A percentile compares a stretch with the other conserved stretches of the same genome.
These are phyloP conservation scores for Phytophthora uliginosa DNA, from an alignment of 352 stramenopile species.

Conservation along the genomic window DNA sequence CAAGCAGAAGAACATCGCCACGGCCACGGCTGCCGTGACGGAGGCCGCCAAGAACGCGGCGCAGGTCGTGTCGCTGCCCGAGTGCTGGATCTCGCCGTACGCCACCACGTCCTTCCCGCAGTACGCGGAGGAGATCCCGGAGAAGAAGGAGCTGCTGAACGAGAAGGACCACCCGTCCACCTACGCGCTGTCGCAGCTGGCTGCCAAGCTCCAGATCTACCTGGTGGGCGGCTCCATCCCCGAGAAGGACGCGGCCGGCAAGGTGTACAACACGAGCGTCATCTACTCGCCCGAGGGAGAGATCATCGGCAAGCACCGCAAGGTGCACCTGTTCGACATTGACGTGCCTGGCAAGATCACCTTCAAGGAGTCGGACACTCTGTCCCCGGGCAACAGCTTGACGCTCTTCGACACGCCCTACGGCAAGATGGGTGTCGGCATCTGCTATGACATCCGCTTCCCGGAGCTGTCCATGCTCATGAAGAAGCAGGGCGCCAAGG, in stretches of 20 bases:
- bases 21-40: slow-evolving; percentile 65
- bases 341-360: slow-evolving; percentile 99
- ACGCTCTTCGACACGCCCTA: slow-evolving; percentile 91
- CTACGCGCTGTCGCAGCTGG: slow-evolving; percentile 91
- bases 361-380: slow-evolving; percentile 99
- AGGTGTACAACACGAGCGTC: slow-evolving; percentile 99
- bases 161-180: slow-evolving; percentile 86
- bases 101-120: slow-evolving; percentile 97
- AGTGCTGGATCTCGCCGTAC: slow-evolving; percentile 99
- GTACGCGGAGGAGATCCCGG: slow-evolving; percentile 98
- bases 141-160: slow-evolving; percentile 61
- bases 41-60: slow-evolving; percentile 82
- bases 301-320: slow-evolving; percentile 99
- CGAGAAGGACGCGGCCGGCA: slow-evolving; percentile 85
- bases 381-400: slow-evolving; percentile 93
- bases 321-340: slow-evolving; percentile 99
- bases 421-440: slow-evolving; percentile 97
- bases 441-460: slow-evolving; percentile 99
- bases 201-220: slow-evolving; percentile 91
- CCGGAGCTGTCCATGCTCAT: slow-evolving; percentile 98
- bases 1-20: slow-evolving; percentile 90
- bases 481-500: slow-evolving; percentile 91
- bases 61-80: slow-evolving; percentile 93
- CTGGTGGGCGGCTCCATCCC: slow-evolving; percentile 99
- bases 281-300: slow-evolving; percentile 95